Evolutionary conservation across 208 protist genomes (phyloP).

Genomic region (Acanthamoeba rhysodes): DNA sequence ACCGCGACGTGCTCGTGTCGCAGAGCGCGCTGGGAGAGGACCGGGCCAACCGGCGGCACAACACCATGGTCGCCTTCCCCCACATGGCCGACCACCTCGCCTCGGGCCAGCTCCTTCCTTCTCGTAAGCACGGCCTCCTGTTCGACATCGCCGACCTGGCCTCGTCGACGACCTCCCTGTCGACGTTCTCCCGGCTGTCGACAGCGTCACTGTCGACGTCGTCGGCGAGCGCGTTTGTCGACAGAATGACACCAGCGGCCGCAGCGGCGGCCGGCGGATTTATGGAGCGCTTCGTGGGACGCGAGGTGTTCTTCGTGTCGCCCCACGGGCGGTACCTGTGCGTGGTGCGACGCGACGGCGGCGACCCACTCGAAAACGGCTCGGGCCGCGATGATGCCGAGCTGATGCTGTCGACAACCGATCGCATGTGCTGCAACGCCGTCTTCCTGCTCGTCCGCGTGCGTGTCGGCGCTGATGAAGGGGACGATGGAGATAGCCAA

Average conservation of each 20-base stretch:
- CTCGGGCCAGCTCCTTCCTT: neutral
- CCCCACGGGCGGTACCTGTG: slow-evolving; percentile 37
- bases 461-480: neutral
- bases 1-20: slow-evolving; percentile 14
- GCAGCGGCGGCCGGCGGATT: neutral
- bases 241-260: neutral
- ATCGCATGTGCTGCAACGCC: slow-evolving; percentile 48
- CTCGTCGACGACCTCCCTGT: neutral
- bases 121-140: neutral
- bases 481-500: neutral
- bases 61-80: neutral
- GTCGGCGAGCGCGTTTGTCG: neutral
- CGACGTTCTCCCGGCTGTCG: neutral
- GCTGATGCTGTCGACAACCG: neutral
- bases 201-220: neutral
- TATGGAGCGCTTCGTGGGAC: neutral
- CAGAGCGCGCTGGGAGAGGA: neutral
- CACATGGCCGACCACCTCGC: neutral
- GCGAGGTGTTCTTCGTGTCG: slow-evolving; percentile 43
- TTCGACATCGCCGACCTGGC: neutral
- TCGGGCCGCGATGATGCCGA: neutral
- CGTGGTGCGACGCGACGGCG: slow-evolving; percentile 25
- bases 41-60: neutral
- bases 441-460: neutral
- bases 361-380: neutral